These are phyloP conservation scores for Coriolopsis trogii DNA, from an alignment of 1,284 basidiomycete species.

Conservation along the genomic window DNA sequence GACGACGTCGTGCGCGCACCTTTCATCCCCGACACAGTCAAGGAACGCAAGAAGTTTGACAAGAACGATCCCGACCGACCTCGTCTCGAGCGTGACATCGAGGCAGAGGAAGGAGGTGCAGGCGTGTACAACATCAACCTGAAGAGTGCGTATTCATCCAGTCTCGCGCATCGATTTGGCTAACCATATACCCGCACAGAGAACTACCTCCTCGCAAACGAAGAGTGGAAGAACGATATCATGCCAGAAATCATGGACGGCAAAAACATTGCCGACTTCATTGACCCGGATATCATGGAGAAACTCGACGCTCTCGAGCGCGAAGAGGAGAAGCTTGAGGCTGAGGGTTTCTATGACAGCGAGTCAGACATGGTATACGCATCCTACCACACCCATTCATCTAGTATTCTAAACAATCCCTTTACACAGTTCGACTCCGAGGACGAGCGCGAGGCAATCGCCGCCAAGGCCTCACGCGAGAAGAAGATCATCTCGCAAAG, in stretches of 20 bases:
- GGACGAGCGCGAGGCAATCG: conserved; percentile 83
- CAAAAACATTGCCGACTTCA: conserved; percentile 99
- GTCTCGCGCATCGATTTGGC: conserved; percentile 2
- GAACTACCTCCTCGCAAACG: conserved; percentile 88
- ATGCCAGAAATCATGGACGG: conserved; percentile 98
- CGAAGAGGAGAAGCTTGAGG: conserved; percentile 93
- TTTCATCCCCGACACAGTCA: conserved; percentile 85
- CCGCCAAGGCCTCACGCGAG: conserved; percentile 64
- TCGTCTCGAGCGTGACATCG: conserved; percentile 77
- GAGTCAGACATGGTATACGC: conserved; percentile 88
- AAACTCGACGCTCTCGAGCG: conserved; percentile 97
- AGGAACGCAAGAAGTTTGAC: conserved; percentile 82
- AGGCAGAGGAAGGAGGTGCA: conserved; percentile 83
- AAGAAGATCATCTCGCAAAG: conserved; percentile 83
- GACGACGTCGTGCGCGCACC: conserved; percentile 86
- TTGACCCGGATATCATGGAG: conserved; percentile 98
- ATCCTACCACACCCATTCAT: too few species aligned
- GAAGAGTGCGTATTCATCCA: conserved; percentile 62
- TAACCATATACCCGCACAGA: conserved; percentile 49
- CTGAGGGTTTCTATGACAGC: conserved; percentile 93
- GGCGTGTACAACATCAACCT: conserved; percentile 91
- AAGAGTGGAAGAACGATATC: conserved; percentile 95
- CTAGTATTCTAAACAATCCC: too few species aligned
- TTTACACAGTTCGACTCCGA: conserved; percentile 93
- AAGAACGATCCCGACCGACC: conserved; percentile 79